phyloP scores from a whole-genome alignment of 352 stramenopile genomes.

The Phytophthora sojae region DNA sequence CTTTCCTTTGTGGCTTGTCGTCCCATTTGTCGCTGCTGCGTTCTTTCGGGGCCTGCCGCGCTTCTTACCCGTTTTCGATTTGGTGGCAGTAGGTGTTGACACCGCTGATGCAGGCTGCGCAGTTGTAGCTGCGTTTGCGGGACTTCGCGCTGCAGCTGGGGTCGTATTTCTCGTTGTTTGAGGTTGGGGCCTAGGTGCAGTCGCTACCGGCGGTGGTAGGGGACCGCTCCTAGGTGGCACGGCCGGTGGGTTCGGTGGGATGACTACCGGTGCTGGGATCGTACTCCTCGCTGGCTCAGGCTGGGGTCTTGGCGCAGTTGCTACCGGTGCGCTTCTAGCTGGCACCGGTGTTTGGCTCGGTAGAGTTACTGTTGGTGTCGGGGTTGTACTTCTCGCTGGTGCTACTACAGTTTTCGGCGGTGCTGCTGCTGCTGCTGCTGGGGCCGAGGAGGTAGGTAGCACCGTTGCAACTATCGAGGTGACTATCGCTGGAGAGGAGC shows the following conservation, averaged over 20 bases:
- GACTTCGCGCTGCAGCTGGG: conserved; percentile 7
- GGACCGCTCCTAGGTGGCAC: conserved; percentile 6
- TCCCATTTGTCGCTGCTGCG: neutral
- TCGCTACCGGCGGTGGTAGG: neutral
- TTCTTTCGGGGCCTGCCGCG: conserved; percentile 31
- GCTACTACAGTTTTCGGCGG: neutral
- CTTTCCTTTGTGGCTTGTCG: conserved; percentile 20
- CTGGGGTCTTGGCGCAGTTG: neutral
- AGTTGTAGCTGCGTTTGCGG: neutral
- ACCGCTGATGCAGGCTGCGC: conserved; percentile 4
- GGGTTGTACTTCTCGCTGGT: neutral
- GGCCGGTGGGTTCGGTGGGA: neutral
- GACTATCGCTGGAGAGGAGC: neutral
- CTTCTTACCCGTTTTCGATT: conserved; percentile 38
- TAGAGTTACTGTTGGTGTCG: neutral
- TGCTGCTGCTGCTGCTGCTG: neutral
- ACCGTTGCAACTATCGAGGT: neutral
- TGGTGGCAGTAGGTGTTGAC: conserved; percentile 9
- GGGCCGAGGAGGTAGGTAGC: neutral
- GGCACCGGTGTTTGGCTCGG: neutral
- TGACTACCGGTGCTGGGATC: neutral
- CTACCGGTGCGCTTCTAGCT: neutral
- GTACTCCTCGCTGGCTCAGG: neutral
- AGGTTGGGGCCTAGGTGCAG: conserved; percentile 7
- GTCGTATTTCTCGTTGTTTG: neutral